These are phyloP conservation scores for Wickerhamiella slavikovae DNA, from an alignment of 805 yeast species.

Conservation along the genomic window DNA sequence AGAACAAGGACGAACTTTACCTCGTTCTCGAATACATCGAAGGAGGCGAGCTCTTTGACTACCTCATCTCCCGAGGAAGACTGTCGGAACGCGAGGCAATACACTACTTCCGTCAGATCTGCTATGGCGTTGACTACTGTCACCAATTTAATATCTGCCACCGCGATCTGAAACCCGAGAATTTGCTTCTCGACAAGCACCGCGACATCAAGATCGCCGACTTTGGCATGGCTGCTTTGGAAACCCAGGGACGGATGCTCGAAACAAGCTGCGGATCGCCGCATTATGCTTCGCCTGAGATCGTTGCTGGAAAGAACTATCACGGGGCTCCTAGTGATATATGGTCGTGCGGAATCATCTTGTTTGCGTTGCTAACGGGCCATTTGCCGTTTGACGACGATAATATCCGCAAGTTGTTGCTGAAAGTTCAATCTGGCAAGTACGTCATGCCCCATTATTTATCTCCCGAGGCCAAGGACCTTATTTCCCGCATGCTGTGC, in stretches of 20 bases:
- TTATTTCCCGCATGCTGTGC: slow-evolving; percentile 58
- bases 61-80: slow-evolving; percentile 72
- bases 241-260: slow-evolving; percentile 54
- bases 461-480: slow-evolving; percentile 69
- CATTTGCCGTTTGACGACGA: slow-evolving; percentile 95
- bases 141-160: slow-evolving; percentile 78
- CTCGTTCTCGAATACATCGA: slow-evolving; percentile 88
- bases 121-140: slow-evolving; percentile 64
- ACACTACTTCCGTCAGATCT: slow-evolving; percentile 69
- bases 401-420: slow-evolving; percentile 63
- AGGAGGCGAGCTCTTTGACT: slow-evolving; percentile 91
- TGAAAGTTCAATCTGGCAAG: slow-evolving; percentile 81
- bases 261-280: slow-evolving; percentile 98
- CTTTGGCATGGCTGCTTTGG: slow-evolving; percentile 98
- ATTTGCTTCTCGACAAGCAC: slow-evolving; percentile 56
- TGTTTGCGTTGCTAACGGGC: slow-evolving; percentile 85
- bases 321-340: slow-evolving; percentile 96
- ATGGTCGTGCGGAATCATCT: slow-evolving; percentile 94
- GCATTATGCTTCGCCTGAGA: slow-evolving; percentile 96
- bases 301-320: slow-evolving; percentile 82
- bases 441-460: slow-evolving; percentile 66
- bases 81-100: slow-evolving; percentile 81
- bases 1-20: slow-evolving; percentile 77
- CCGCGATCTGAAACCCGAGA: slow-evolving; percentile 72
- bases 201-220: slow-evolving; percentile 90